Evolutionary conservation across 257 asterid species (phyloP).

Genomic region (Primulina tabacum): DNA sequence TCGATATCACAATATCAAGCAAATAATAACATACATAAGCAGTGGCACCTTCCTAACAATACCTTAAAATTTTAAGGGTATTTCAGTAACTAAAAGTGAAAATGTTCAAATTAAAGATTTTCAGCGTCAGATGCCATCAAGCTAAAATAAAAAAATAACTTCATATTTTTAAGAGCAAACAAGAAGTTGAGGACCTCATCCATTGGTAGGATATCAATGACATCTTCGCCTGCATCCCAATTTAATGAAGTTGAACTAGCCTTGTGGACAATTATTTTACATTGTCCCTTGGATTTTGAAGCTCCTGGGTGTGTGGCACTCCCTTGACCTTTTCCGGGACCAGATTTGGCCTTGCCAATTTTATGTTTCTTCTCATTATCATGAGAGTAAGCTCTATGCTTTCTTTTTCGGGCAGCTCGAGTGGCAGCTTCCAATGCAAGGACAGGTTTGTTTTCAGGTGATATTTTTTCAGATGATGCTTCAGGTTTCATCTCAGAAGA

Average conservation of each 20-base stretch:
- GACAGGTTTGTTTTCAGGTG: constrained; percentile 37
- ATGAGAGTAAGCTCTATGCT: constrained; percentile 28
- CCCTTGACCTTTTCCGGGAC: constrained; percentile 36
- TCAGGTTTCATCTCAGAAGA: constrained; percentile 37
- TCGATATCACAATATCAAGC: neutral
- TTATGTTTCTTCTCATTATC: constrained; percentile 41
- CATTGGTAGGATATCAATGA: constrained; percentile 38
- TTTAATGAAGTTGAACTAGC: constrained; percentile 30
- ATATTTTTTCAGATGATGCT: constrained; percentile 32
- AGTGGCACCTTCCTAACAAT: constrained; percentile 1
- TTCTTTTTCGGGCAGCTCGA: constrained; percentile 46
- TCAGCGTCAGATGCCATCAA: constrained; percentile 17
- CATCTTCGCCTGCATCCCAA: constrained; percentile 29
- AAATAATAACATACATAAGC: neutral
- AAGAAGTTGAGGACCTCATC: constrained; percentile 49
- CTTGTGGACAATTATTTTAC: constrained; percentile 32
- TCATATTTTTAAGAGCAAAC: constrained; percentile 8
- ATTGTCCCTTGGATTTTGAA: constrained; percentile 41
- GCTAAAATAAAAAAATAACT: neutral
- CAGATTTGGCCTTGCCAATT: constrained; percentile 41
- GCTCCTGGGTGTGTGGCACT: constrained; percentile 28
- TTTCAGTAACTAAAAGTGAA: constrained; percentile 6
- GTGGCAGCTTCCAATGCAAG: constrained; percentile 40
- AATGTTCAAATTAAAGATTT: neutral
- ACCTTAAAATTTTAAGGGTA: neutral